Conservation (phyloP, 768 basidiomycete genomes). For the Cystofilobasidium macerans region DNA sequence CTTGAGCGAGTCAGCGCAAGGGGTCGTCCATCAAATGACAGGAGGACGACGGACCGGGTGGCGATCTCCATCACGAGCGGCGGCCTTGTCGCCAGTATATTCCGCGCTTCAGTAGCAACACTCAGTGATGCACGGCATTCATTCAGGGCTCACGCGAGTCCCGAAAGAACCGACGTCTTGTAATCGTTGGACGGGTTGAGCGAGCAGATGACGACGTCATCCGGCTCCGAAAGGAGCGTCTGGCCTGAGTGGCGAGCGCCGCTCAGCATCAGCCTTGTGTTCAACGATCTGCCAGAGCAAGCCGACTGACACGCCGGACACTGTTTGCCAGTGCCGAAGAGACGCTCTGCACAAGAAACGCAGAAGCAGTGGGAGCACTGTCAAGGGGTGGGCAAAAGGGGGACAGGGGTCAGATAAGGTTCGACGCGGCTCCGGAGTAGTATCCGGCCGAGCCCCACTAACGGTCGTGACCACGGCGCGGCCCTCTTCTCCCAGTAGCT, state of each 20-base stretch:
- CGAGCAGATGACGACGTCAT: constrained; percentile 7
- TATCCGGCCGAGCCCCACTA: too few relatives aligned
- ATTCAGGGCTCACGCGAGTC: not conserved
- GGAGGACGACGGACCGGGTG: constrained; percentile 1
- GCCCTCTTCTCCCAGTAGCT: constrained; percentile 16
- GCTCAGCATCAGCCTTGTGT: constrained; percentile 5
- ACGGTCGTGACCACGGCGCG: constrained; percentile 24
- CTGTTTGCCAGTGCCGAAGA: constrained; percentile 27
- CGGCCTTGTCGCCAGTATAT: not conserved
- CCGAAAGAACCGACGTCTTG: constrained; percentile 12
- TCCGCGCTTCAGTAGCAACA: too few relatives aligned
- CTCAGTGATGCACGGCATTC: not conserved
- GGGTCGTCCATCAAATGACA: not conserved
- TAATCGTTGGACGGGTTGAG: constrained; percentile 31
- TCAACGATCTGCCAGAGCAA: not conserved
- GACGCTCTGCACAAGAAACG: constrained; percentile 32
- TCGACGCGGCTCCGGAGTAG: too few relatives aligned
- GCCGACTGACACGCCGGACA: constrained; percentile 28
- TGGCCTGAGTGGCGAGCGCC: constrained; percentile 20
- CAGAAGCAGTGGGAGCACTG: constrained; percentile 19
- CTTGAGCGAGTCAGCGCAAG: not conserved
- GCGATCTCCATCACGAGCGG: constrained; percentile 25
- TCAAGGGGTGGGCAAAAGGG: not conserved
- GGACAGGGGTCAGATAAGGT: too few relatives aligned
- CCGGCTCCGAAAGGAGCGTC: constrained; percentile 27